Base-by-base conservation (phyloP, 441 rosid genomes). In the Theobroma grandiflorum region DNA sequence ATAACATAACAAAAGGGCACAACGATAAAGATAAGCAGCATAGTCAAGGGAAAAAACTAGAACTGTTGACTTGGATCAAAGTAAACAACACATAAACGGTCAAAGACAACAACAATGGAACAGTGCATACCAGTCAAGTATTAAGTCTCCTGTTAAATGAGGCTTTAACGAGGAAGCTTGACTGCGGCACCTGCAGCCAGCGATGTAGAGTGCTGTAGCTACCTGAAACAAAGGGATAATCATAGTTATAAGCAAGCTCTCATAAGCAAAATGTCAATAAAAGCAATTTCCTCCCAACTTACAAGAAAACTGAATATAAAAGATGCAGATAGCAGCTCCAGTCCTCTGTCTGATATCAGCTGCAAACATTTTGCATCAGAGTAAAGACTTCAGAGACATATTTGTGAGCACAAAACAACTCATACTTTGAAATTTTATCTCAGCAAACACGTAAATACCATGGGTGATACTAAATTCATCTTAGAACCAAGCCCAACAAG, bases 261-360 rank as follows among this genome's bases (percentile, higher is more conserved):
- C 50, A 73, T 3, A 12, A 4, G 55, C 42, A 3, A 40, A 40
- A 40, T 40, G 6, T 3, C 6, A 61, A 4, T 4, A 12, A 0
- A 33, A 26, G 74, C 31, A 62, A 31, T 16, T 40, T 0, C 2
- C 20, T 71, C 67, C 66, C 3, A 77, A 89, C 96, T 88, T 86
- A 86, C 99, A 78, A 94, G 80, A 76, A 86, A 52, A 88, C 94
- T 86, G 83, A 93, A 88, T 15, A 91, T 78, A 80, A 89, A 87
- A 66, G 98, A 86, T 61, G 94, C 80, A 1, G 99, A 91, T 38
- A 95, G 91, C 70, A 95, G 85, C 92, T 92, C 91, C 70, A 94
- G 83, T 67, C 98, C 98, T 86, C 95, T 88, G 71, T 92, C 97
- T 9, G 98, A 80, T 79, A 90, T 89, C 79, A 87, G 89, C 99